Percentiles rank a stretch among this genome's conserved stretches.
These are phyloP conservation scores for Vickermania ingenoplastis DNA, from an alignment of 208 protist genomes.

Conservation along the genomic window DNA sequence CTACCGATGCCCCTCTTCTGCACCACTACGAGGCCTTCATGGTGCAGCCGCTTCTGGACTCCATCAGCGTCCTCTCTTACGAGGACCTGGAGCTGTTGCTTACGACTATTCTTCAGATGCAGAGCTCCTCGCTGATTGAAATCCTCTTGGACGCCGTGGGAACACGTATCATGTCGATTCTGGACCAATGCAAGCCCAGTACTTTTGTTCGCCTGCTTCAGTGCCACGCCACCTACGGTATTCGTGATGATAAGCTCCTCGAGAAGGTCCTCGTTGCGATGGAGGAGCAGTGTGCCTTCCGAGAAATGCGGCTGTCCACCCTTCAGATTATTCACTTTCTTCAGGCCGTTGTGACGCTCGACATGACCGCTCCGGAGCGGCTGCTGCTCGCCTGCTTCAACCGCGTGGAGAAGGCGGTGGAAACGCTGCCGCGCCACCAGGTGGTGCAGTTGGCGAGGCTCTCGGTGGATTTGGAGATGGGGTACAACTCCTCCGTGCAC, in stretches of 20 bases:
- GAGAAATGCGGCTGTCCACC: slow-evolving; percentile 42
- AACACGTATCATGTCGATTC: slow-evolving; percentile 40
- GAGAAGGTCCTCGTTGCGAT: slow-evolving; percentile 22
- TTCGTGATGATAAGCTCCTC: slow-evolving; percentile 42
- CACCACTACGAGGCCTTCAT: slow-evolving; percentile 32
- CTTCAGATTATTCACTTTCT: slow-evolving; percentile 57
- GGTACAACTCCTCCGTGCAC: slow-evolving; percentile 51
- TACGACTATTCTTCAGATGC: slow-evolving; percentile 30
- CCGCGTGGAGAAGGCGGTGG: slow-evolving; percentile 43
- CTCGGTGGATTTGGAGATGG: slow-evolving; percentile 72
- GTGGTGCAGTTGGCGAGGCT: slow-evolving; percentile 46
- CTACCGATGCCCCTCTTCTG: slow-evolving; percentile 27
- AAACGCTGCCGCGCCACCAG: slow-evolving; percentile 30
- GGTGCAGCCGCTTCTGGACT: slow-evolving; percentile 26
- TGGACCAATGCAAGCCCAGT: slow-evolving; percentile 62
- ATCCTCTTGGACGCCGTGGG: slow-evolving; percentile 63
- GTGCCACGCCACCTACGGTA: slow-evolving; percentile 48
- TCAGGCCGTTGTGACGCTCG: slow-evolving; percentile 32
- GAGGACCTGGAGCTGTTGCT: slow-evolving; percentile 79
- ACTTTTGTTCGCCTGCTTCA: slow-evolving; percentile 73
- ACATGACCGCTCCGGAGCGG: slow-evolving; percentile 27
- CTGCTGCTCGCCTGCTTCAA: slow-evolving; percentile 46
- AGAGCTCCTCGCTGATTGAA: slow-evolving; percentile 22
- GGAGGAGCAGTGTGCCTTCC: slow-evolving; percentile 39
- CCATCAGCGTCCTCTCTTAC: slow-evolving; percentile 41